A percentile compares a stretch with the other conserved stretches of the same genome.
These are phyloP conservation scores for Dryadomyces sulphureus DNA, from an alignment of 2,329 filamentous ascomycete genomes.

Conservation along the genomic window DNA sequence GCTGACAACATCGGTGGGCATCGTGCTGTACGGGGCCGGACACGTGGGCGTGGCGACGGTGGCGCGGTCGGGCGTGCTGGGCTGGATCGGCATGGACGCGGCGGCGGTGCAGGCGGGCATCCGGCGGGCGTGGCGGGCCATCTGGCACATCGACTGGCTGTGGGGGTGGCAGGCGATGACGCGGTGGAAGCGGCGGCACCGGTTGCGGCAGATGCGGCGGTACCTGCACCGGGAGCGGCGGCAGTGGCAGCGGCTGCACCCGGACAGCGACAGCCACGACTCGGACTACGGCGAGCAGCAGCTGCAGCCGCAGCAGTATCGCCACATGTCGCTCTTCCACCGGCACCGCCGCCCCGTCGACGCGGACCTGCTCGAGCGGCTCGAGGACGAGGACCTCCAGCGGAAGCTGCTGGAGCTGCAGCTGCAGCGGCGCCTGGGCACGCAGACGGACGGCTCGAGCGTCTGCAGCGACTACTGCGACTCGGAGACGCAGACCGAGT, in stretches of 20 bases:
- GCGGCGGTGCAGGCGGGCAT: conserved; percentile 3
- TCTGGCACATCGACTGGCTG: conserved; percentile 7
- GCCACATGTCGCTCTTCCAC: not conserved
- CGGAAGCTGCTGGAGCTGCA: not conserved
- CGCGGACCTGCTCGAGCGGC: not conserved
- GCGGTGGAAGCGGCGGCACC: not conserved
- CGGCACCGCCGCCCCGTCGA: too few species aligned
- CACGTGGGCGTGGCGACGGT: conserved; percentile 4
- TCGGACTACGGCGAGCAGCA: not conserved
- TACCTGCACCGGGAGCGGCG: not conserved
- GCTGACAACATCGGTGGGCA: conserved; percentile 3
- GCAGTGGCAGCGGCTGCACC: not conserved
- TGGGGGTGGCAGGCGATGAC: conserved; percentile 5
- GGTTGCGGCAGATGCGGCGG: not conserved
- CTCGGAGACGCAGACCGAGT: not conserved
- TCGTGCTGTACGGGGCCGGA: conserved; percentile 8
- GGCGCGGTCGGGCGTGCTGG: conserved; percentile 6
- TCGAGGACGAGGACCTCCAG: not conserved
- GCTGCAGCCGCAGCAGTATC: not conserved
- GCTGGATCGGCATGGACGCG: conserved; percentile 7
- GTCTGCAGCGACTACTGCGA: not conserved
- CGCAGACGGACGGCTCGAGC: not conserved
- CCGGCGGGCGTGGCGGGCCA: conserved; percentile 2
- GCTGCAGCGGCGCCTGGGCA: not conserved
- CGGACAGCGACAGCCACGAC: not conserved